Percentiles rank a stretch among this genome's conserved stretches.
These are phyloP conservation scores for Nitzschia inconspicua DNA, from an alignment of 108 stramenopile genomes.

Conservation along the genomic window DNA sequence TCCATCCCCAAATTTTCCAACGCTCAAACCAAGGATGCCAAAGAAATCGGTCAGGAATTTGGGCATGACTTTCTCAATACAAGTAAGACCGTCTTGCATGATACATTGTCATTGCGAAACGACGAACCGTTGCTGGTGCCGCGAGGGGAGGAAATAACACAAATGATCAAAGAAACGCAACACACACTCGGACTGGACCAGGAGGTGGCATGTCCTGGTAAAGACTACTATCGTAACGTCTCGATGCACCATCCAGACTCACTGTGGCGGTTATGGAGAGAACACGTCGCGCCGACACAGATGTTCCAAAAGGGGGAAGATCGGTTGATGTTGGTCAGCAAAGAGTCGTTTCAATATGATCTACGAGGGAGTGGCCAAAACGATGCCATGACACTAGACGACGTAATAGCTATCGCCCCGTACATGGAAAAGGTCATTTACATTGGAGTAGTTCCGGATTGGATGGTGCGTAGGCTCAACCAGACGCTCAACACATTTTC, in stretches of 20 bases:
- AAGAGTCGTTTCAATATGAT: conserved; percentile 42
- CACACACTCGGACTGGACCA: conserved; percentile 44
- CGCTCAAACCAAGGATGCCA: not conserved
- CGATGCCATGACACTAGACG: conserved; percentile 49
- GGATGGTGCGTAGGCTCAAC: conserved; percentile 27
- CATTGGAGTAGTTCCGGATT: conserved; percentile 27
- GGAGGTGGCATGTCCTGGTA: conserved; percentile 51
- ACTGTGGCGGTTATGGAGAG: conserved; percentile 38
- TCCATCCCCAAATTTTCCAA: conserved; percentile 8
- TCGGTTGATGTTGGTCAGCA: conserved; percentile 24
- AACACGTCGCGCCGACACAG: conserved; percentile 28
- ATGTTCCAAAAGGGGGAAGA: conserved; percentile 18
- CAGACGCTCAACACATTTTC: conserved; percentile 12
- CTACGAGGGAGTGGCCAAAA: conserved; percentile 28
- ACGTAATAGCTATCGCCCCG: conserved; percentile 53
- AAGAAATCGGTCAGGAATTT: conserved; percentile 11
- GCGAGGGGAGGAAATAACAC: conserved; percentile 39
- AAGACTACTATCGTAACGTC: conserved; percentile 27
- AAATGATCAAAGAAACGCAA: conserved; percentile 43
- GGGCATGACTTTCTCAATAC: conserved; percentile 48
- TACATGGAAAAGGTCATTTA: conserved; percentile 52
- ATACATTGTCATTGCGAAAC: conserved; percentile 11
- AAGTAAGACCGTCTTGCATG: conserved; percentile 12
- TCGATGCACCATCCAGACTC: conserved; percentile 27
- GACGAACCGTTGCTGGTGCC: conserved; percentile 32